phyloP scores from a whole-genome alignment of 306 rosid species.

The Mimosa bimucronata region DNA sequence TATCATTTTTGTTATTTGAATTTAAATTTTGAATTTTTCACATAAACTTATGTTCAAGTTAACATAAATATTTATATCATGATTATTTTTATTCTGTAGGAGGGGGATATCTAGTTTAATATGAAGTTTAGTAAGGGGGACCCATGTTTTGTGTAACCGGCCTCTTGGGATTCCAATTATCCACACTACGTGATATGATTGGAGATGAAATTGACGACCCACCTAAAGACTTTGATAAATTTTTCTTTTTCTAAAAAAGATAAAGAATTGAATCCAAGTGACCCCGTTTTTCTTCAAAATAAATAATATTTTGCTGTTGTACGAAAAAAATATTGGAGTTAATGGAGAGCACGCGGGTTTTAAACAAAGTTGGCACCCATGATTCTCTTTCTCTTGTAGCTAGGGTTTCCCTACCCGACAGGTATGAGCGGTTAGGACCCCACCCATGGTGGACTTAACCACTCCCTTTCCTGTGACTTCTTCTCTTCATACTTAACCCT shows the following conservation, averaged over 20 bases:
- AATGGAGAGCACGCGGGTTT: constrained; percentile 86
- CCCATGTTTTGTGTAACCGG: constrained; percentile 44
- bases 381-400: constrained; percentile 49
- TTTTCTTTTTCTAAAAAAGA: background rate
- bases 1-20: background rate
- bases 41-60: background rate
- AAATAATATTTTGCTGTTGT: background rate
- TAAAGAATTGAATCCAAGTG: constrained; percentile 24
- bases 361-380: constrained; percentile 82
- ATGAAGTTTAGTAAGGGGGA: constrained; percentile 26
- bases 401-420: constrained; percentile 58
- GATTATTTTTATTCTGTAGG: background rate
- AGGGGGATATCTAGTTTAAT: background rate
- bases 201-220: constrained; percentile 79
- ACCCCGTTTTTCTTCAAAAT: constrained; percentile 33
- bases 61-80: background rate
- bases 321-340: constrained; percentile 12
- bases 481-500: constrained; percentile 39
- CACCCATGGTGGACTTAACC: constrained; percentile 55
- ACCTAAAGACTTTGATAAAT: constrained; percentile 58
- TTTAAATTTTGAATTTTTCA: background rate
- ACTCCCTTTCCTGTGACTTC: constrained; percentile 9
- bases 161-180: constrained; percentile 86
- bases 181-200: constrained; percentile 62
- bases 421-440: constrained; percentile 68